Evolutionary conservation across 2,329 filamentous ascomycete genomes (phyloP), one percentile per base, ranked within the genome.

Genomic region (Fonsecaea multimorphosa): DNA sequence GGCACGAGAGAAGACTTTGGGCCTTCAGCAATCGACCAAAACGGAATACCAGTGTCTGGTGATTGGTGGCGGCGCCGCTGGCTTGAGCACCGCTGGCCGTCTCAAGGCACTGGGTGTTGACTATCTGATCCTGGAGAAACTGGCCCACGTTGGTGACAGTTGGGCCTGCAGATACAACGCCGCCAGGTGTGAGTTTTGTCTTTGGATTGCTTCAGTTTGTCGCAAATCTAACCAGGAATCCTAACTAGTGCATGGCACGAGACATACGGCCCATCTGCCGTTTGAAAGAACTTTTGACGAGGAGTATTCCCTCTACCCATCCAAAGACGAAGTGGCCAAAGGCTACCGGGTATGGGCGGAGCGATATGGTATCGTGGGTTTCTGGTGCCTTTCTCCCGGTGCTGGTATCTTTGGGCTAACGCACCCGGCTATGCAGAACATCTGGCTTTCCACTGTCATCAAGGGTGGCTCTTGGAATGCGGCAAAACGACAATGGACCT

Each of bases 251-350:
- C 40, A 46, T 46, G 40, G 40, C 4, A 16, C 40, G 5, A 46
- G 40, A 46, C 40, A 46, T 12, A 16, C 40, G 12, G 40, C 52
- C 27, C 40, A 46, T 46, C 12, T 46, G 19, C 40, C 40, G 4
- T 46, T 46, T 11, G 40, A 46, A 46, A 46, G 19, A 22, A 46
- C 40, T 22, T 46, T 46, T 22, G 14, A 16, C 14, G 40, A 16
- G 19, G 40, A 46, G 40, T 46, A 46, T 22, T 22, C 40, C 19
- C 19, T 46, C 40, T 46, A 16, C 11, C 40, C 19, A 16, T 3
- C 14, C 19, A 46, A 46, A 22, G 40, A 46, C 12, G 66, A 73
- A 65, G n/a, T 27, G 19, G 40, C 40, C 3, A 46, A 22, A 22
- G 40, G 40, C 14, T 46, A 46, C 19, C 40, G 19, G 11, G 40